phyloP scores from a whole-genome alignment of 2,329 filamentous ascomycete genomes.

The Fusarium abutilonis region DNA sequence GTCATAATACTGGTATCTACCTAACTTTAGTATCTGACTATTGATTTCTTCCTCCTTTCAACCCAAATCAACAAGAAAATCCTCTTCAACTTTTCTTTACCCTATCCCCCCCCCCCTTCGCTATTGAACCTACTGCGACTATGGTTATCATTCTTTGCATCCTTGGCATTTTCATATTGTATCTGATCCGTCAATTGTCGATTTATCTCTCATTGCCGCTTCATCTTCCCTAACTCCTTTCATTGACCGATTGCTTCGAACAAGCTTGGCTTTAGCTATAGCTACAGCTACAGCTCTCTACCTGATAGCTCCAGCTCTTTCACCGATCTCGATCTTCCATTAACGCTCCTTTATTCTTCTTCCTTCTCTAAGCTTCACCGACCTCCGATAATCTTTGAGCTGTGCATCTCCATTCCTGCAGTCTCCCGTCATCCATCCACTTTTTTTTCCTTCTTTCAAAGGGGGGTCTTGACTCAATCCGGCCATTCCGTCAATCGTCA shows the following conservation, averaged over 20 bases:
- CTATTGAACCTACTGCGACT: constrained; percentile 18
- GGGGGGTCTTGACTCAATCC: constrained; percentile 20
- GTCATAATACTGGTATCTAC: too few species aligned
- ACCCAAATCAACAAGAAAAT: not conserved
- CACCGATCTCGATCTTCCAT: not conserved
- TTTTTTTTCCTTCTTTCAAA: constrained; percentile 3
- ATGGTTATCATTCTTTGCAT: constrained; percentile 38
- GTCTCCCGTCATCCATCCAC: constrained; percentile 9
- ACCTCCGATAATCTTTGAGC: not conserved
- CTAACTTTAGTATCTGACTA: not conserved
- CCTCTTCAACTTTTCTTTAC: constrained; percentile 7
- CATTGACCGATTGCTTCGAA: constrained; percentile 1
- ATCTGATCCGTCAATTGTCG: constrained; percentile 34
- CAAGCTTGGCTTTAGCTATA: not conserved
- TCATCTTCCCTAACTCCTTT: constrained; percentile 28
- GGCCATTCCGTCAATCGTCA: constrained; percentile 19
- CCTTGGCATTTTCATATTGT: constrained; percentile 30
- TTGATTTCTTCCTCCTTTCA: constrained; percentile 31
- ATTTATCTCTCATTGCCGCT: constrained; percentile 29
- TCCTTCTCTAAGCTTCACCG: constrained; percentile 5
- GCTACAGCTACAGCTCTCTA: too few species aligned
- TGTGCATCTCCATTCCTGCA: constrained; percentile 15
- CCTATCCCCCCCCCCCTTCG: not conserved
- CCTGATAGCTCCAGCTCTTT: too few species aligned
- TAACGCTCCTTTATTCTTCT: constrained; percentile 5